A percentile compares a stretch with the other conserved stretches of the same genome.
These are phyloP conservation scores for Chaetomium tenue DNA, from an alignment of 495 filamentous ascomycete genomes.

Conservation along the genomic window DNA sequence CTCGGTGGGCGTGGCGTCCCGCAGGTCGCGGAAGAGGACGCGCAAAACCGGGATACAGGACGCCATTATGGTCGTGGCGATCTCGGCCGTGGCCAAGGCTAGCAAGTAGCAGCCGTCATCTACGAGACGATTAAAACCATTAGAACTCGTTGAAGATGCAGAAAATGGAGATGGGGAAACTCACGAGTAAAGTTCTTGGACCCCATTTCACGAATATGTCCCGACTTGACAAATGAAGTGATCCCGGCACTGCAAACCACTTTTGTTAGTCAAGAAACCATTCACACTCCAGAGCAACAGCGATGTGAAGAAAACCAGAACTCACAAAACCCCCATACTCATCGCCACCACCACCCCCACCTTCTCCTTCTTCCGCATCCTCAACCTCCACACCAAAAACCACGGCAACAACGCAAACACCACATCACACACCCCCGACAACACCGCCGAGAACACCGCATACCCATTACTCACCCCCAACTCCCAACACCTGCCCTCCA, in stretches of 20 bases:
- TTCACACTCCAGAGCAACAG: not conserved
- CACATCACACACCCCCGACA: slow-evolving; percentile 34
- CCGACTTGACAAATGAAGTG: slow-evolving; percentile 31
- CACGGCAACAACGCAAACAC: slow-evolving; percentile 34
- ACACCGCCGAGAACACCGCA: slow-evolving; percentile 21
- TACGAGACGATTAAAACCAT: not conserved
- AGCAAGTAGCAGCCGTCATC: slow-evolving; percentile 32
- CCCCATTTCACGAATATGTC: slow-evolving; percentile 19
- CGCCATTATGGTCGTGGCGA: slow-evolving; percentile 36
- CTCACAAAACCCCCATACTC: slow-evolving; percentile 37
- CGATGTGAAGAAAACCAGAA: not conserved
- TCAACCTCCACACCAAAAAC: slow-evolving; percentile 28
- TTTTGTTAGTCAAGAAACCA: no score
- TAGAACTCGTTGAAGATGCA: not conserved
- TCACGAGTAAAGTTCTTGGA: slow-evolving; percentile 30
- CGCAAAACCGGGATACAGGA: slow-evolving; percentile 39
- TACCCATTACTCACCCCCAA: slow-evolving; percentile 10
- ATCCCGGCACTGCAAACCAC: slow-evolving; percentile 25
- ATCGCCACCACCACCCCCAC: slow-evolving; percentile 34
- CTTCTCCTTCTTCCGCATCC: slow-evolving; percentile 36
- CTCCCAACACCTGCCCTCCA: slow-evolving; percentile 33
- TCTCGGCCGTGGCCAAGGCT: slow-evolving; percentile 32
- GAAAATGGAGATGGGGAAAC: not conserved
- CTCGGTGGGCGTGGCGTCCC: not conserved
- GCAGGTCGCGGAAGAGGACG: slow-evolving; percentile 32